Evolutionary conservation across 2,329 filamentous ascomycete species (phyloP), one percentile per base, ranked within the genome.

Genomic region (Fusarium continuum): DNA sequence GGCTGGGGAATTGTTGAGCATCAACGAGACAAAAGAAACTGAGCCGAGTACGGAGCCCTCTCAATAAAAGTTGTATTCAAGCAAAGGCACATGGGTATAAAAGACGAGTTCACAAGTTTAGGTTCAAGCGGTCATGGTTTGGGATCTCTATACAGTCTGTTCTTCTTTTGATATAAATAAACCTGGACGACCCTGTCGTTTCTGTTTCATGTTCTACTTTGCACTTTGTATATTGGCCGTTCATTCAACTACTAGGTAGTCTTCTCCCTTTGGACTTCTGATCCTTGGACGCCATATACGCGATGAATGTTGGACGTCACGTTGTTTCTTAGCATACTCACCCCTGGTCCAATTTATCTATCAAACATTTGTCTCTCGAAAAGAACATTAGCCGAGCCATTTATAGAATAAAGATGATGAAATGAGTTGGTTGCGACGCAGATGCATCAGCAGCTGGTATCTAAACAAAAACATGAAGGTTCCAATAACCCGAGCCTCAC

Each of bases 61-160:
- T 32, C 47, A 65, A 68, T 58, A 57, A 55, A 64, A 36, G 25
- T 46, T 55, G 52, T 34, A 26, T 41, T 54, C 50, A 50, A 43
- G 17, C 35, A 57, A 50, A 22, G 54, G 45, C 39, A 56, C 22
- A 49, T 55, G 55, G 52, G 47, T 60, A 60, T 50, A 55, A 60
- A 65, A 61, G 46, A 69, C 46, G 63, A 70, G 55, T 65, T 68
- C 38, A 71, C 52, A 58, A 64, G 58, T 47, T 61, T 41, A 32
- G 58, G 64, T 55, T 60, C 40, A 53, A 71, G 69, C 67, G 69
- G 57, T 64, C 55, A 71, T 56, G 54, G 51, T 57, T 55, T 64
- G 47, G 58, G 59, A 64, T 54, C 29, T 65, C 43, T 48, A 60
- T 55, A 46, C 25, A 53, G 40, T 41, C 13, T 59, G 55, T 55